Evolutionary conservation across 2,329 filamentous ascomycete species (phyloP).

Genomic region (Magnaporthiopsis incrustans): DNA sequence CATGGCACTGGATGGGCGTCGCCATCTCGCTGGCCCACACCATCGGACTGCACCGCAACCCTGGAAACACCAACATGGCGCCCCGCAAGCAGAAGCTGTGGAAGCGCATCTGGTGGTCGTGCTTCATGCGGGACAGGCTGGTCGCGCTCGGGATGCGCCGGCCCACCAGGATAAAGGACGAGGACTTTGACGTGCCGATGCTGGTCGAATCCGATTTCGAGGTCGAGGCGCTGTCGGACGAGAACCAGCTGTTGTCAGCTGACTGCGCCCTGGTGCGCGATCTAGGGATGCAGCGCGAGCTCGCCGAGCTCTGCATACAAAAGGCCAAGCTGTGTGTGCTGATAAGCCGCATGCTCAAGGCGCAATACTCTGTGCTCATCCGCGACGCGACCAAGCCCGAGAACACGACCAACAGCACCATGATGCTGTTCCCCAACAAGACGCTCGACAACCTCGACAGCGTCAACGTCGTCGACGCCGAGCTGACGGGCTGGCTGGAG

Average conservation of each 20-base stretch:
- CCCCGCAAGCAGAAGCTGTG: slow-evolving; percentile 69
- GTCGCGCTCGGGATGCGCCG: slow-evolving; percentile 91
- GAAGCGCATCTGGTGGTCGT: slow-evolving; percentile 98
- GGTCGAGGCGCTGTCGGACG: slow-evolving; percentile 57
- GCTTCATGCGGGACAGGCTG: slow-evolving; percentile 88
- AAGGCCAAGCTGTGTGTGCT: slow-evolving; percentile 85
- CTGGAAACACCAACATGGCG: slow-evolving; percentile 67
- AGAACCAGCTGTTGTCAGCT: slow-evolving; percentile 58
- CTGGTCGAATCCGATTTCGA: slow-evolving; percentile 80
- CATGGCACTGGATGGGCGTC: slow-evolving; percentile 98
- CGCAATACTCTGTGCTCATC: slow-evolving; percentile 87
- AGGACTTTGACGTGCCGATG: slow-evolving; percentile 92
- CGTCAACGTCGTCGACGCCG: slow-evolving; percentile 69
- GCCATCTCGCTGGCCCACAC: slow-evolving; percentile 89
- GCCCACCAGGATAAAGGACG: slow-evolving; percentile 84
- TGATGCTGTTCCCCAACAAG: slow-evolving; percentile 90
- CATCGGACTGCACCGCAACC: slow-evolving; percentile 85
- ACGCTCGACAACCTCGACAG: slow-evolving; percentile 69
- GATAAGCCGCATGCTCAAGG: slow-evolving; percentile 80
- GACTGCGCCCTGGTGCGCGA: slow-evolving; percentile 67
- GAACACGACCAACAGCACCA: slow-evolving; percentile 64
- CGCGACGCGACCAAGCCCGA: slow-evolving; percentile 74
- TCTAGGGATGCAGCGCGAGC: slow-evolving; percentile 62
- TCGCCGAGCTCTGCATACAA: slow-evolving; percentile 84
- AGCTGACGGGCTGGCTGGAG: slow-evolving; percentile 70